Evolutionary conservation across 768 basidiomycete species (phyloP), one percentile per base, ranked within the genome.

Genomic region (Mycena kentingensis): DNA sequence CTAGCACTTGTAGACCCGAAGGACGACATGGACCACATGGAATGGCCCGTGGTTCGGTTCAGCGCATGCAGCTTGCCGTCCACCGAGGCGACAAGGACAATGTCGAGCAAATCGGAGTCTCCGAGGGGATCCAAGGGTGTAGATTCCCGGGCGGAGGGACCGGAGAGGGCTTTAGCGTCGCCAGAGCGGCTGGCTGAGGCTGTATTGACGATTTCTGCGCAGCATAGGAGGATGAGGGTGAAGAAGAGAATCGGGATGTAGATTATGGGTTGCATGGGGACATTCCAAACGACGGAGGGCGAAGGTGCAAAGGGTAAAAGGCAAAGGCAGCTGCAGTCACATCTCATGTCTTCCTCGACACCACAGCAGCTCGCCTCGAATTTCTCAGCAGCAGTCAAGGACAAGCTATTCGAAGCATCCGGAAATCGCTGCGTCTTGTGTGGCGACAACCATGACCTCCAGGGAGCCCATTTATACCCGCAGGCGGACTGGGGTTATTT

Each of bases 21-120:
- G 15, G 85, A 80, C 7, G 85, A 80, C 85, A 94, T 89, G 29
- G 92, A 93, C 96, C 96, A 99, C 0, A 94, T 74, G 8, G 82
- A 76, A 15, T 80, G 79, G 0, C 96, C 96, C 0, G 87, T 87
- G 0, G 87, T 85, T 54, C 96, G 77, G 64, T 96, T 93, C 58
- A 98, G 77, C 0, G 93, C 97, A 74, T 98, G 95, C 28, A 99
- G 85, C 52, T 86, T 92, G 22, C 96, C 96, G 70, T 98, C 95
- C 24, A 99, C 85, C 6, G 93, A 93, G 1, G 94, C 91, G 11
- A 96, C 81, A 16, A 99, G 82, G 24, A 97, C 88, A 49, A 90
- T 80, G 63, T 96, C 88, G 53, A 93, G 69, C 11, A 96, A 72
- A 44, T 87, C 78, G 18, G 84, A 74, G 51, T 87, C 82, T 16